Evolutionary conservation across 768 basidiomycete species (phyloP).

Genomic region (Kwoniella mangroviensis): DNA sequence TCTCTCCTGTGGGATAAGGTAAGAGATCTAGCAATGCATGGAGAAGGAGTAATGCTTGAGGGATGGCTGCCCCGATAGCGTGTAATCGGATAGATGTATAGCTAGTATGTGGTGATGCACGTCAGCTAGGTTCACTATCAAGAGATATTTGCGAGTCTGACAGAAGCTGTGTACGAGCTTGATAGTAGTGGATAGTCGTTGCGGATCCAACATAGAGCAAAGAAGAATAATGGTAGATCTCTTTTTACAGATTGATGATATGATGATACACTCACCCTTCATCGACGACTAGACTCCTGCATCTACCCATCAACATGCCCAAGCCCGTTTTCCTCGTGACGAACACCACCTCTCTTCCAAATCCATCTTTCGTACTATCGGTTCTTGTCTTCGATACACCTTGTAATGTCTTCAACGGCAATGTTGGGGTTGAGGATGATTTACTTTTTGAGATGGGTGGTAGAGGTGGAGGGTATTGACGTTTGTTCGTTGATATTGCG

Average conservation of each 20-base stretch:
- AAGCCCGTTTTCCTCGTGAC: slow-evolving; percentile 54
- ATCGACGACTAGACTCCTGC: slow-evolving; percentile 54
- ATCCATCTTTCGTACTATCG: slow-evolving; percentile 45
- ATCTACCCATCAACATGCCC: slow-evolving; percentile 54
- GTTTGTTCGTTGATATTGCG: slow-evolving; percentile 11
- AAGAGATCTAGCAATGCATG: slow-evolving; percentile 56
- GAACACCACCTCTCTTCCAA: slow-evolving; percentile 52
- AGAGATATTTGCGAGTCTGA: no score
- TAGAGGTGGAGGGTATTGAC: slow-evolving; percentile 27
- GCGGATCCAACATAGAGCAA: no score
- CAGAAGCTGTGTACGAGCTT: no score
- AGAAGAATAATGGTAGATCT: no score
- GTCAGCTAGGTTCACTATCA: no score
- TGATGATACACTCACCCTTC: slow-evolving; percentile 51
- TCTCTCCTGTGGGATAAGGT: slow-evolving; percentile 49
- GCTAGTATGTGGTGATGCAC: slow-evolving; percentile 16
- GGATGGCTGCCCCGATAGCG: slow-evolving; percentile 55
- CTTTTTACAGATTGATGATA: no score
- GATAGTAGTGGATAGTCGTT: no score
- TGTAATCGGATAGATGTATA: slow-evolving; percentile 50
- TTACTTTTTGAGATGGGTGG: slow-evolving; percentile 6
- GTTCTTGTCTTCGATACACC: slow-evolving; percentile 39
- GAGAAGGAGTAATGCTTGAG: slow-evolving; percentile 54
- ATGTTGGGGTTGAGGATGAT: slow-evolving; percentile 20
- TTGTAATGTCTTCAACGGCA: slow-evolving; percentile 45